Percentiles rank a stretch among this genome's conserved stretches.
These are phyloP conservation scores for Mikania micrantha DNA, from an alignment of 129 eudicot species.

Conservation along the genomic window DNA sequence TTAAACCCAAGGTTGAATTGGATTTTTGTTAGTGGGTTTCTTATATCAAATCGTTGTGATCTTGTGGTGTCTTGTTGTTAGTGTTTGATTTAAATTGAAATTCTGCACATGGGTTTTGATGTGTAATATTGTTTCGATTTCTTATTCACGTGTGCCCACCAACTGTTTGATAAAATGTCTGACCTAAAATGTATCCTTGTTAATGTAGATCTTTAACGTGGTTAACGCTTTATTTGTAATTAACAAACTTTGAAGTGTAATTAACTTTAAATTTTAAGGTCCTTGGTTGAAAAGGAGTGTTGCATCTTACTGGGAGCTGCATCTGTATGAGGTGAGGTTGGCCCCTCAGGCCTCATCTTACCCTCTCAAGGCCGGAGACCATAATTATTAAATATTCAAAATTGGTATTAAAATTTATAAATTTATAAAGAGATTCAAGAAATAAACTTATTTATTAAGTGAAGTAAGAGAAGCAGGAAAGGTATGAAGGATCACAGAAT, in stretches of 20 bases:
- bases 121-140: background rate
- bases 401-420: too few relatives aligned
- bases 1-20: constrained; percentile 2
- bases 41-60: background rate
- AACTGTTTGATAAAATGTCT: constrained; percentile 29
- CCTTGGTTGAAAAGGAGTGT: background rate
- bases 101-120: background rate
- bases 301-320: too few relatives aligned
- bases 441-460: too few relatives aligned
- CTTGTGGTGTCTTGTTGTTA: background rate
- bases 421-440: too few relatives aligned
- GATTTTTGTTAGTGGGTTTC: background rate
- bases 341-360: too few relatives aligned
- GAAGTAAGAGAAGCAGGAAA: too few relatives aligned
- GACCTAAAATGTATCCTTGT: background rate
- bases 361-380: too few relatives aligned
- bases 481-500: too few relatives aligned
- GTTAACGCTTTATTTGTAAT: background rate
- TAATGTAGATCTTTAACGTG: background rate
- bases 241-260: background rate
- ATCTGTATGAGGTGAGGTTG: too few relatives aligned
- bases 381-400: too few relatives aligned
- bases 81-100: background rate
- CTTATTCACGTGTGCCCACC: background rate
- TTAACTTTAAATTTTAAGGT: background rate